A percentile compares a stretch with the other conserved stretches of the same genome.
Evolutionary conservation across 495 filamentous ascomycete genomes (phyloP).

Genomic region (Talaromyces trachyspermus): DNA sequence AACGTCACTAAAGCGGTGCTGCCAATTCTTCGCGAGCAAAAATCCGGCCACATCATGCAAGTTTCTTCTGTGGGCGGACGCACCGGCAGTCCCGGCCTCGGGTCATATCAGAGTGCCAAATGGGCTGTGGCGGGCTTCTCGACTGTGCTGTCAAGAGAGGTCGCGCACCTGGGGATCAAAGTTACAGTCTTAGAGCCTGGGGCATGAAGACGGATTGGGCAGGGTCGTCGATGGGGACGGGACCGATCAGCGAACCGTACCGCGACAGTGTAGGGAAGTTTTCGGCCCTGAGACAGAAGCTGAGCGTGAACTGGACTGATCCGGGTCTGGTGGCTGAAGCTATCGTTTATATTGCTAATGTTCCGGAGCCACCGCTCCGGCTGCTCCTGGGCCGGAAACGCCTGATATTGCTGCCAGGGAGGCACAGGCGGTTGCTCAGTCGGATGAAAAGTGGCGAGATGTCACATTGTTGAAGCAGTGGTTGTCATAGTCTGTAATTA

Average conservation of each 20-base stretch:
- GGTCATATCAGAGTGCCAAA: constrained; percentile 43
- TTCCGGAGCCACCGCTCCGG: too few relatives aligned
- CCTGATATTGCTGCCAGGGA: too few relatives aligned
- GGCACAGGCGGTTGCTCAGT: too few relatives aligned
- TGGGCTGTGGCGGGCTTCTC: constrained; percentile 37
- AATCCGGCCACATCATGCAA: constrained; percentile 10
- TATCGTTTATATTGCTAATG: too few relatives aligned
- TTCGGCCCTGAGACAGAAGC: too few relatives aligned
- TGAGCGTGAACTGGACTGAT: too few relatives aligned
- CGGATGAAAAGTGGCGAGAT: too few relatives aligned
- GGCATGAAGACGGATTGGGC: constrained; percentile 31
- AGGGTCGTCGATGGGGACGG: constrained; percentile 20
- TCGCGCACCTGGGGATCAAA: constrained; percentile 22
- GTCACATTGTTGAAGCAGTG: too few relatives aligned
- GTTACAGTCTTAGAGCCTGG: constrained; percentile 28
- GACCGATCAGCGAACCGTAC: constrained; percentile 21
- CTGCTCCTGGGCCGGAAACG: too few relatives aligned
- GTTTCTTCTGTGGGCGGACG: constrained; percentile 36
- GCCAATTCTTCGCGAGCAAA: constrained; percentile 9
- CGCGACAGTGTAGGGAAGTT: constrained; percentile 14
- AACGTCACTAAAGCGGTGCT: constrained; percentile 9
- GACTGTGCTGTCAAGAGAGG: constrained; percentile 19
- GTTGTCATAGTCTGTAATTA: too few relatives aligned
- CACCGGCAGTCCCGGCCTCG: constrained; percentile 23
- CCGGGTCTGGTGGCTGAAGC: too few relatives aligned